Evolutionary conservation across 495 filamentous ascomycete genomes (phyloP).

Genomic region (Filosporella fistucella): DNA sequence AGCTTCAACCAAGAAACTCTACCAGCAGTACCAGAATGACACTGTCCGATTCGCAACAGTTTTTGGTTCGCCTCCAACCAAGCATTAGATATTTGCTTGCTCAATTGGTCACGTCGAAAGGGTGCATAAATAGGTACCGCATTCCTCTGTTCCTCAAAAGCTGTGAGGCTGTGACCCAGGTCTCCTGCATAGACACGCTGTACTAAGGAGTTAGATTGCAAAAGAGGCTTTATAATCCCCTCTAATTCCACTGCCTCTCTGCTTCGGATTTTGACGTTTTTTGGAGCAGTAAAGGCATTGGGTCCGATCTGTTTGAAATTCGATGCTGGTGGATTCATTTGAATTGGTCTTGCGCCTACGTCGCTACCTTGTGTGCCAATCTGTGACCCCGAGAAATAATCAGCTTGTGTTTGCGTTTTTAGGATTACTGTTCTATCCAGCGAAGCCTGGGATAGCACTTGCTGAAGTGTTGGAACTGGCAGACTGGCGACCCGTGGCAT

Average conservation of each 20-base stretch:
- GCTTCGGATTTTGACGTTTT: background rate
- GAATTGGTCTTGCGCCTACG: too few relatives aligned
- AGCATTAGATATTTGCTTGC: background rate
- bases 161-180: slow-evolving; percentile 31
- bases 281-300: background rate
- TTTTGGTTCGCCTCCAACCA: background rate
- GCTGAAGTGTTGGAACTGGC: too few relatives aligned
- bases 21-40: slow-evolving; percentile 27
- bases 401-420: too few relatives aligned
- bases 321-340: too few relatives aligned
- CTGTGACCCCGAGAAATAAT: too few relatives aligned
- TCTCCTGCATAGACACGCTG: slow-evolving; percentile 35
- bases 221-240: slow-evolving; percentile 32
- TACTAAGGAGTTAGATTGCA: slow-evolving; percentile 25
- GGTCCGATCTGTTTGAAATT: too few relatives aligned
- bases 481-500: too few relatives aligned
- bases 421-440: too few relatives aligned
- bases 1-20: slow-evolving; percentile 41
- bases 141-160: slow-evolving; percentile 9
- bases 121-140: background rate
- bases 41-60: slow-evolving; percentile 20
- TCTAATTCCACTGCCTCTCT: slow-evolving; percentile 30
- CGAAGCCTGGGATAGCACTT: too few relatives aligned
- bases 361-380: too few relatives aligned
- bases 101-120: background rate